These are phyloP conservation scores for Penicillium silybi DNA, from an alignment of 495 filamentous ascomycete species.

Conservation along the genomic window DNA sequence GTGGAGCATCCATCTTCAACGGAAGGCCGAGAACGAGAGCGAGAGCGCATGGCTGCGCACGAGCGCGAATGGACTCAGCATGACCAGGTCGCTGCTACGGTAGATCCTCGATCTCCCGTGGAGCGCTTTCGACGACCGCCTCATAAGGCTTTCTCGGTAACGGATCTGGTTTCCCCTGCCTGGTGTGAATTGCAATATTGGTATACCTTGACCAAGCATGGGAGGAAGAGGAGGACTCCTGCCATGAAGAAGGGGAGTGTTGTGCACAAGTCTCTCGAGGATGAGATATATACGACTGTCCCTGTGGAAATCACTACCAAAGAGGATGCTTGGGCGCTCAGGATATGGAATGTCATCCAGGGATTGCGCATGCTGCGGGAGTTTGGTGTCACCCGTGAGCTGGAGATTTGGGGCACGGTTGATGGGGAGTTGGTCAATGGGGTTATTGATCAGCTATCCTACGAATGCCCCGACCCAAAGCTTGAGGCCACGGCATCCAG, in stretches of 20 bases:
- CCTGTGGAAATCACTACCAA: constrained; percentile 64
- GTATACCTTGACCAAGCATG: constrained; percentile 75
- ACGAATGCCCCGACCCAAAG: constrained; percentile 66
- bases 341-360: constrained; percentile 90
- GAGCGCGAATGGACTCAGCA: constrained; percentile 29
- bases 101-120: constrained; percentile 53
- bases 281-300: constrained; percentile 75
- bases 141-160: constrained; percentile 80
- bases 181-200: constrained; percentile 97
- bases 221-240: constrained; percentile 65
- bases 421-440: constrained; percentile 84
- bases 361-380: constrained; percentile 73
- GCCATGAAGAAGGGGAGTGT: constrained; percentile 78
- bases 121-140: constrained; percentile 76
- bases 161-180: constrained; percentile 79
- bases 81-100: constrained; percentile 8
- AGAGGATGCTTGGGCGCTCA: constrained; percentile 79
- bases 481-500: constrained; percentile 53
- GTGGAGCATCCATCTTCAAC: constrained; percentile 52
- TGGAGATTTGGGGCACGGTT: constrained; percentile 88
- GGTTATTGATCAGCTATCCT: constrained; percentile 83
- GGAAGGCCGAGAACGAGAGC: constrained; percentile 41
- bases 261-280: constrained; percentile 80
- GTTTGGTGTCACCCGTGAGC: constrained; percentile 78
- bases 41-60: constrained; percentile 27